Percentiles rank a stretch among this genome's conserved stretches.
Evolutionary conservation across 371 early-diverging fungal genomes (phyloP).

Genomic region (Mucor saturninus): DNA sequence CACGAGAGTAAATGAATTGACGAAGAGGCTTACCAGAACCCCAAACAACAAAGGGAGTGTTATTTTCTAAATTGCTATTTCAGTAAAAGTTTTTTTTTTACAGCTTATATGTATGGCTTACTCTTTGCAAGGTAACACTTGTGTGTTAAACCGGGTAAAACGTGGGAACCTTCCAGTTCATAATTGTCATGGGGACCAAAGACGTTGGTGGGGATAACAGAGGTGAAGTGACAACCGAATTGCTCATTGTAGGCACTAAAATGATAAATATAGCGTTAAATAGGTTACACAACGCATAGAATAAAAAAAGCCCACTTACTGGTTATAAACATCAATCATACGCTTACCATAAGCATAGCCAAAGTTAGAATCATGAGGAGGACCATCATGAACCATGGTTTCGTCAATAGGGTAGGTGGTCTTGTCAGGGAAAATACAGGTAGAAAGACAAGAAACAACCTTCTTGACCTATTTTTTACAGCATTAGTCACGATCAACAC

Average conservation of each 20-base stretch:
- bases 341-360: slow-evolving; percentile 91
- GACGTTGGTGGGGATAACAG: slow-evolving; percentile 87
- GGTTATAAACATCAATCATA: slow-evolving; percentile 88
- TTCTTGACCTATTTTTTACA: slow-evolving; percentile 67
- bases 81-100: too few relatives aligned
- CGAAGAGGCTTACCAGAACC: slow-evolving; percentile 87
- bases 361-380: slow-evolving; percentile 86
- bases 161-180: slow-evolving; percentile 82
- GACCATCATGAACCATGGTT: slow-evolving; percentile 87
- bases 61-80: slow-evolving; percentile 53
- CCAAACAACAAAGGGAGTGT: slow-evolving; percentile 75
- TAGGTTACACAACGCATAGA: neutral
- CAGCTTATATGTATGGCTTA: slow-evolving; percentile 24
- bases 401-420: slow-evolving; percentile 89
- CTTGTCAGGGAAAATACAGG: slow-evolving; percentile 90
- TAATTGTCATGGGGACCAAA: slow-evolving; percentile 90
- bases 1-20: slow-evolving; percentile 87
- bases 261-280: neutral
- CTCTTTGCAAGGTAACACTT: slow-evolving; percentile 84
- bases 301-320: slow-evolving; percentile 46
- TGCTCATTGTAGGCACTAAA: slow-evolving; percentile 79
- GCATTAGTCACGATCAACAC: neutral
- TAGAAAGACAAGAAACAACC: slow-evolving; percentile 87
- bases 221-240: slow-evolving; percentile 83
- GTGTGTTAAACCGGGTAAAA: slow-evolving; percentile 86